Evolutionary conservation across 1,284 basidiomycete genomes (phyloP), one percentile per base, ranked within the genome.

Genomic region (Ganoderma boninense): DNA sequence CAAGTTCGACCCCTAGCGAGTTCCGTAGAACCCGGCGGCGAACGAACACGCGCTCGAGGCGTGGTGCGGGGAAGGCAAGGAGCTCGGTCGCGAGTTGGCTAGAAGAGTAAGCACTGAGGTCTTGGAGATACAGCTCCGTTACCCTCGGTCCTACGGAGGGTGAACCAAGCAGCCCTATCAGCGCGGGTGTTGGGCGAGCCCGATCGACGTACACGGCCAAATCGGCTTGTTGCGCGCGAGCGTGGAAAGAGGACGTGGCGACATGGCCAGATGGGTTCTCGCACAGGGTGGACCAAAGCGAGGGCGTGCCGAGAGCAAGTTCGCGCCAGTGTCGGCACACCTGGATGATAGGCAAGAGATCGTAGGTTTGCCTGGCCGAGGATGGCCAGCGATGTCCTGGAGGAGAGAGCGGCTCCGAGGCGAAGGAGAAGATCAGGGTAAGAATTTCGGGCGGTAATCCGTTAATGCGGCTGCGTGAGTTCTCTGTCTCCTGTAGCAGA

Each of bases 311-410:
- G 40, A 74, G 65, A 18, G 73, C 73, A 62, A 74, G 63, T 7
- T 49, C 62, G 8, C 73, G 71, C 73, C 73, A 74, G 18, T 64
- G 64, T 10, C 66, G 69, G 57, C 73, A 74, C 44, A 72, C 73
- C 49, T 74, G 73, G 8, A 71, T 72, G 54, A 74, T 20, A 5
- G 71, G 68, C 16, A 73, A 10, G 44, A 74, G 67, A 32, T 72
- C 73, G 65, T 70, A 70, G 8, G 73, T 71, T 35, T 65, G 65
- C 40, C 42, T 70, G 1, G 67, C 69, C 20, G 64, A 1, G 10
- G 44, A 40, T 38, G 61, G 16, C 8, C n/a, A 38, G 11, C 13
- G 8, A 54, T 66, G 40, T 18, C 67, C 72, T 5, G 49, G 26
- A 18, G 57, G 38, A 2, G 64, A 54, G 16, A 71, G 68, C 13